Evolutionary conservation across 331 rosid species (phyloP), one percentile per base, ranked within the genome.

Genomic region (Rhamnella rubrinervis): DNA sequence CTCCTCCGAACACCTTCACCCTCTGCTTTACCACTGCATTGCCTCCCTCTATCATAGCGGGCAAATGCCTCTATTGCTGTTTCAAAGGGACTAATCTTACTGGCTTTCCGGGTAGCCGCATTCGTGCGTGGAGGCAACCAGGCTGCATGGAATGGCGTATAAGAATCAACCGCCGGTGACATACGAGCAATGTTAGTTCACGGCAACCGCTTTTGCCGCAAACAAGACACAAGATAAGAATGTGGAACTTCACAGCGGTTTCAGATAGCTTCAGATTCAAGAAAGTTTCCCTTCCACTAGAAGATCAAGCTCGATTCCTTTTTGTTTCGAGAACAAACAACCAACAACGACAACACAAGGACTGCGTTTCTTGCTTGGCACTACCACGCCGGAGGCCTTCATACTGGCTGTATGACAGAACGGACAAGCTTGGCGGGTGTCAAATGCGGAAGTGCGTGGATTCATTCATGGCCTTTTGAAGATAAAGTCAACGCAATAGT

Each of bases 1-100:
- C 97, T 8, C 87, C 82, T 65, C 23, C 80, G 69, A 17, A 75
- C 85, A 17, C 86, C 89, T 16, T 78, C 86, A 9, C 85, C 88
- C 89, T 0, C 78, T 89, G 14, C 84, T 91, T 26, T 91, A 86
- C 75, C 85, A 86, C 41, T 93, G 97, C 88, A 84, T 91, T 9
- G 92, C 95, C 20, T 88, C 95, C 4, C 91, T 87, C 66, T 89
- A 87, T 49, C 95, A 89, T 75, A 88, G 79, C 21, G 88, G 87
- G 87, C 77, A 75, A 79, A n/a, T n/a, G n/a, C n/a, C 67, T 83
- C 97, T 38, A 77, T 93, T 7, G 80, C 95, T 0, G 68, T 79
- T 60, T 83, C 98, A 0, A 88, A 82, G 26, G 89, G 88, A 5
- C 47, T 93, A 16, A 80, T 85, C 65, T 93, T 91, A 87, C 95